Evolutionary conservation across 441 rosid genomes (phyloP), one percentile per base, ranked within the genome.

Genomic region (Syzygium malaccense): DNA sequence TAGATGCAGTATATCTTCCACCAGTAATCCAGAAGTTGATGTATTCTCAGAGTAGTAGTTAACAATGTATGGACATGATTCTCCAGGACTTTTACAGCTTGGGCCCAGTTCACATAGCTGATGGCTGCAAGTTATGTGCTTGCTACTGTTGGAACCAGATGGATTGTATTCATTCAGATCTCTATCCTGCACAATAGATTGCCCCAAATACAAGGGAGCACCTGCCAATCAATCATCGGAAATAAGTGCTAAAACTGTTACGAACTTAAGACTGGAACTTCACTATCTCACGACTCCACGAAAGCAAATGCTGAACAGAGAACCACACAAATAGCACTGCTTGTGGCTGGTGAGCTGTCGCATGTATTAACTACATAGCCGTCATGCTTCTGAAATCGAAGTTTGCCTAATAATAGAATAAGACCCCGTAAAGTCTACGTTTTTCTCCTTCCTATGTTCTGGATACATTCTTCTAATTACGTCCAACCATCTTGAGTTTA

Each of bases 201-300:
- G 97, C 96, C 94, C 98, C 97, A 95, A 92, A 97, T 89, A 96
- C 90, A 93, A 94, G 92, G 97, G 95, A 95, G 96, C 98, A 97
- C 96, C 98, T 95, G 97, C 96, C 98, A 96, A 96, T 97, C 99
- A 96, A 97, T 96, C 94, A 93, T 92, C 79, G 93, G 94, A 95
- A 93, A 95, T 92, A 96, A 97, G 97, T 91, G 96, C 93, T 94
- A 95, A 95, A 96, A 91, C 90, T 89, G 94, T 93, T 92, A 93
- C 79, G 93, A 88, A 88, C 83, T 89, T 89, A 92, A 90, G 88
- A 66, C 90, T 87, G 83, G 87, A 85, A 89, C 88, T 80, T 66
- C 88, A 75, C 51, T 75, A 41, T 75, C 51, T 41, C 51, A 89
- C 28, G 53, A 88, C 57, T 83, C 87, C 85, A 68, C 45, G 75